A percentile compares a stretch with the other conserved stretches of the same genome.
Evolutionary conservation across 345 rosid species (phyloP).

Genomic region (Lumnitzera littorea): DNA sequence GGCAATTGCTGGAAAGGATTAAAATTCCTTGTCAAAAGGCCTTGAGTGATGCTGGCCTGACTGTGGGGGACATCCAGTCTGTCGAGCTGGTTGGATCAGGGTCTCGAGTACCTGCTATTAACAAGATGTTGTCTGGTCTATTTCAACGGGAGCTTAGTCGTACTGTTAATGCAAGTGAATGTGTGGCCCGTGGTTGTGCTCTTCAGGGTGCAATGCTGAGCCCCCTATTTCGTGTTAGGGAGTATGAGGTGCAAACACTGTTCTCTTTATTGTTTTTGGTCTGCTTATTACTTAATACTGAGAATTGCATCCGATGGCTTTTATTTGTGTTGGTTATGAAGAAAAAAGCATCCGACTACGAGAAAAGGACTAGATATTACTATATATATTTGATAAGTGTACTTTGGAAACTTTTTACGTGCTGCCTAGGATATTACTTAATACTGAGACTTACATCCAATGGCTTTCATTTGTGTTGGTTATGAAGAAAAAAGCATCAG

Average conservation of each 20-base stretch:
- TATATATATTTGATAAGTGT: too few species aligned
- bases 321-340: too few species aligned
- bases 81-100: slow-evolving; percentile 63
- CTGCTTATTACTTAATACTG: too few species aligned
- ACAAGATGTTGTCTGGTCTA: slow-evolving; percentile 30
- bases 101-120: slow-evolving; percentile 51
- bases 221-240: slow-evolving; percentile 47
- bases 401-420: too few species aligned
- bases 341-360: too few species aligned
- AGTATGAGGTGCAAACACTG: slow-evolving; percentile 39
- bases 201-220: slow-evolving; percentile 64
- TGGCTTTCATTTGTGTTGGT: too few species aligned
- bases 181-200: slow-evolving; percentile 65
- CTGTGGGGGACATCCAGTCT: slow-evolving; percentile 34
- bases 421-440: too few species aligned
- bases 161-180: slow-evolving; percentile 50
- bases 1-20: slow-evolving; percentile 33
- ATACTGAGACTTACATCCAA: too few species aligned
- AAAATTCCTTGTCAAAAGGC: slow-evolving; percentile 40
- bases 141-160: slow-evolving; percentile 49
- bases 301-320: too few species aligned
- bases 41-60: slow-evolving; percentile 35
- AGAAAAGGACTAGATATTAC: too few species aligned
- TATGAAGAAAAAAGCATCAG: too few species aligned
- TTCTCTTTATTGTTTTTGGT: too few species aligned